Conservation (phyloP, 768 basidiomycete genomes). For the Auricularia heimuer region DNA sequence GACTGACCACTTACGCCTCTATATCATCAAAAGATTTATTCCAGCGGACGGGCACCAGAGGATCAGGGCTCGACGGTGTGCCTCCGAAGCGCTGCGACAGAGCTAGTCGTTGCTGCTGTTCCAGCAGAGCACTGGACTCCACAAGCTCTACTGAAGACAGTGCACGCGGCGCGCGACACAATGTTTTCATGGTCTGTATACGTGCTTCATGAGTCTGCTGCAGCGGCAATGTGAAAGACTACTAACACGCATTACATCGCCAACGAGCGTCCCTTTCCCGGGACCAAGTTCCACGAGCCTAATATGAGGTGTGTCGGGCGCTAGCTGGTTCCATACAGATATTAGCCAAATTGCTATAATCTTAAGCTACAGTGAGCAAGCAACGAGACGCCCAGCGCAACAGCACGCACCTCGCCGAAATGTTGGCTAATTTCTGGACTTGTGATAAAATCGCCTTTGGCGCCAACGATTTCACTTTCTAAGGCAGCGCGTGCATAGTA, state of each 20-base stretch:
- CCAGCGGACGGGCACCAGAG: constrained; percentile 47
- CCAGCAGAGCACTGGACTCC: constrained; percentile 62
- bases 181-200: constrained; percentile 29
- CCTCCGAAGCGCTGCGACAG: constrained; percentile 10
- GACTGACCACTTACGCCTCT: constrained; percentile 24
- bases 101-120: constrained; percentile 39
- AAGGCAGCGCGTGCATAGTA: constrained; percentile 60
- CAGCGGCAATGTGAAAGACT: constrained; percentile 4
- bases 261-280: constrained; percentile 85
- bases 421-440: constrained; percentile 94
- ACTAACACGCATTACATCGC: constrained; percentile 75
- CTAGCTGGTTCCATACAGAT: constrained; percentile 57
- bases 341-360: constrained; percentile 81
- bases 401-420: constrained; percentile 77
- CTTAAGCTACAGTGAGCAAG: constrained; percentile 31
- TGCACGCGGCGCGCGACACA: constrained; percentile 35
- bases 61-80: constrained; percentile 14
- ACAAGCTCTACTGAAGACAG: constrained; percentile 56
- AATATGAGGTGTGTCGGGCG: constrained; percentile 33
- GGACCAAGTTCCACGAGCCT: constrained; percentile 89
- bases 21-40: constrained; percentile 66
- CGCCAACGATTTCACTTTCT: constrained; percentile 67
- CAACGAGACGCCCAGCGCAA: not conserved
- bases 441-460: constrained; percentile 87
- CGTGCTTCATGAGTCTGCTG: not conserved